Percentiles rank a stretch among this genome's conserved stretches.
These are phyloP conservation scores for Schizochytrium sp. DNA, from an alignment of 108 stramenopile genomes.

Conservation along the genomic window DNA sequence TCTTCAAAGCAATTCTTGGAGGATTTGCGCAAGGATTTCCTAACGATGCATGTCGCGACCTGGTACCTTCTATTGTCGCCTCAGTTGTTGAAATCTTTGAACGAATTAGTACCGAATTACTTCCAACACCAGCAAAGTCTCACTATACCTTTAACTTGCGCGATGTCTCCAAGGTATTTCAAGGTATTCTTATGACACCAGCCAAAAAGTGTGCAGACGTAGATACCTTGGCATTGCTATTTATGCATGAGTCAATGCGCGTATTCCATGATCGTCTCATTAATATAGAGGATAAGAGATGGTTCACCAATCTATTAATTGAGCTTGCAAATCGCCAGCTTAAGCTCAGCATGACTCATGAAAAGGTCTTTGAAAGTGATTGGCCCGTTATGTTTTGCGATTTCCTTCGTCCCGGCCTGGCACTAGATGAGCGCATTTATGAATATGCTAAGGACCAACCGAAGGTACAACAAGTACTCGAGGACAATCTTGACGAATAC, in stretches of 20 bases:
- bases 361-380: constrained; percentile 68
- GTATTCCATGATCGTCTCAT: constrained; percentile 82
- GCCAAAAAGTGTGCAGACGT: constrained; percentile 64
- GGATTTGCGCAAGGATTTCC: constrained; percentile 66
- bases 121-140: constrained; percentile 80
- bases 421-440: constrained; percentile 71
- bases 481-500: constrained; percentile 79
- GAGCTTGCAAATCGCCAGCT: constrained; percentile 74
- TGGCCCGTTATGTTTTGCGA: constrained; percentile 74
- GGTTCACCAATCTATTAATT: constrained; percentile 72
- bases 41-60: constrained; percentile 67
- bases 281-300: constrained; percentile 74
- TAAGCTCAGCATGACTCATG: constrained; percentile 67
- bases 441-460: constrained; percentile 68
- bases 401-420: constrained; percentile 69
- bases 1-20: constrained; percentile 75
- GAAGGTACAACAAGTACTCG: constrained; percentile 68
- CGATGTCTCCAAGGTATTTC: constrained; percentile 81
- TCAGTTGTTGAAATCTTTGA: constrained; percentile 77
- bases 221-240: constrained; percentile 72
- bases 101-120: constrained; percentile 72
- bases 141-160: constrained; percentile 84
- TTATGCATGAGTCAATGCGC: constrained; percentile 76
- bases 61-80: constrained; percentile 62
- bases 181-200: constrained; percentile 78